These are phyloP conservation scores for Psilocybe tampanensis DNA, from an alignment of 768 basidiomycete species.

Conservation along the genomic window DNA sequence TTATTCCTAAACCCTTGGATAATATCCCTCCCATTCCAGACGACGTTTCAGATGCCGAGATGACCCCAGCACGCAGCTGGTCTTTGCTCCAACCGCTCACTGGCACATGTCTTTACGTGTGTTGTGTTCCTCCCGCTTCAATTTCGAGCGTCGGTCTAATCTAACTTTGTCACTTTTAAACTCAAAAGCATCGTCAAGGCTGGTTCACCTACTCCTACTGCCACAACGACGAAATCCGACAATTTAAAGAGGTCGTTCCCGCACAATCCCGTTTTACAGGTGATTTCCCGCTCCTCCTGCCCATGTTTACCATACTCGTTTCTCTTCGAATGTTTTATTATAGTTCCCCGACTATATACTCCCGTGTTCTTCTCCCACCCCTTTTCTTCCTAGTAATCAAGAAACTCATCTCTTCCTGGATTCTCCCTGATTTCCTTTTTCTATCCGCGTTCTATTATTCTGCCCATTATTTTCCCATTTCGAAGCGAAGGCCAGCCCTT, in stretches of 20 bases:
- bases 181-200: slow-evolving; percentile 72
- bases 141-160: slow-evolving; percentile 27
- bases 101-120: slow-evolving; percentile 84
- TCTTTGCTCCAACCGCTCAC: slow-evolving; percentile 77
- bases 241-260: slow-evolving; percentile 85
- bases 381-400: slow-evolving; percentile 15
- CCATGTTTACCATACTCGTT: slow-evolving; percentile 11
- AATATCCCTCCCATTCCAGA: slow-evolving; percentile 42
- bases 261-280: slow-evolving; percentile 67
- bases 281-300: slow-evolving; percentile 32
- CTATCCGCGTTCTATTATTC: slow-evolving; percentile 23
- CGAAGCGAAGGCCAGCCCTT: slow-evolving; percentile 18
- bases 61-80: slow-evolving; percentile 78
- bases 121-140: slow-evolving; percentile 37
- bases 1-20: slow-evolving; percentile 69
- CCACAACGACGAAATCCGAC: slow-evolving; percentile 92
- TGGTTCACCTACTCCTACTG: slow-evolving; percentile 99
- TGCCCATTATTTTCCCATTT: slow-evolving; percentile 22
- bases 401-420: slow-evolving; percentile 23
- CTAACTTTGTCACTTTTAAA: slow-evolving; percentile 33
- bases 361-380: slow-evolving; percentile 26
- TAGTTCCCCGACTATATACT: slow-evolving; percentile 25
- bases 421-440: slow-evolving; percentile 27
- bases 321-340: slow-evolving; percentile 20
- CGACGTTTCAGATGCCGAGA: slow-evolving; percentile 60